Percentiles rank a stretch among this genome's conserved stretches.
These are phyloP conservation scores for Candida nitratophila DNA, from an alignment of 805 yeast genomes.

Conservation along the genomic window DNA sequence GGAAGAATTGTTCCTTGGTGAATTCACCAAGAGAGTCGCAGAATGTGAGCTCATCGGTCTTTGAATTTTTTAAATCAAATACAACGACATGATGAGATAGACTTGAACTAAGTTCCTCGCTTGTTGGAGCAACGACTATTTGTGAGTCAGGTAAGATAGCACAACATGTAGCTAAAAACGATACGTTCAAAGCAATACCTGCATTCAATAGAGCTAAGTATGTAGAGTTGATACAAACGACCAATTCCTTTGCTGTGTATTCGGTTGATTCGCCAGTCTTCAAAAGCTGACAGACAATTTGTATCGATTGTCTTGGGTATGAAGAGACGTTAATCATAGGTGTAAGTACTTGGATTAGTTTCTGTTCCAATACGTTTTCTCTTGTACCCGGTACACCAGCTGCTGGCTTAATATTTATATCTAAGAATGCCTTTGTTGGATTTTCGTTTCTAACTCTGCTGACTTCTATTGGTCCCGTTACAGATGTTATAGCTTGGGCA, in stretches of 20 bases:
- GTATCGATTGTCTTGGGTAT: conserved; percentile 76
- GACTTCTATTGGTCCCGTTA: conserved; percentile 82
- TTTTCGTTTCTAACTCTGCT: conserved; percentile 75
- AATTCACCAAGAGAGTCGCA: conserved; percentile 72
- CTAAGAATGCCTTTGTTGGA: conserved; percentile 72
- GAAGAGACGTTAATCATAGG: conserved; percentile 51
- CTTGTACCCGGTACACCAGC: conserved; percentile 65
- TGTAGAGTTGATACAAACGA: conserved; percentile 66
- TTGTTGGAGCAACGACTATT: conserved; percentile 38
- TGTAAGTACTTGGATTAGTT: conserved; percentile 53
- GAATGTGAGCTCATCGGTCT: conserved; percentile 50
- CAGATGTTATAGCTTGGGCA: conserved; percentile 63
- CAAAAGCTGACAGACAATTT: conserved; percentile 58
- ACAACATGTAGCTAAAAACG: conserved; percentile 52
- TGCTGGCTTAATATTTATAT: conserved; percentile 72
- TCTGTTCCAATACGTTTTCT: conserved; percentile 71
- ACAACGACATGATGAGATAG: conserved; percentile 62
- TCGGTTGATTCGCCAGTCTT: conserved; percentile 41
- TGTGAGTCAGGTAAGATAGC: conserved; percentile 14
- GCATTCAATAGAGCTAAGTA: conserved; percentile 76
- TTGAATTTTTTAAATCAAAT: conserved; percentile 44
- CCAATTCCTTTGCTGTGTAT: conserved; percentile 41
- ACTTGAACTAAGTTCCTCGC: conserved; percentile 33
- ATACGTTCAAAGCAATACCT: conserved; percentile 59
- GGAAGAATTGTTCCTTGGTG: conserved; percentile 44